Conservation (phyloP, 257 asterid species). For the Plantago elongata region DNA sequence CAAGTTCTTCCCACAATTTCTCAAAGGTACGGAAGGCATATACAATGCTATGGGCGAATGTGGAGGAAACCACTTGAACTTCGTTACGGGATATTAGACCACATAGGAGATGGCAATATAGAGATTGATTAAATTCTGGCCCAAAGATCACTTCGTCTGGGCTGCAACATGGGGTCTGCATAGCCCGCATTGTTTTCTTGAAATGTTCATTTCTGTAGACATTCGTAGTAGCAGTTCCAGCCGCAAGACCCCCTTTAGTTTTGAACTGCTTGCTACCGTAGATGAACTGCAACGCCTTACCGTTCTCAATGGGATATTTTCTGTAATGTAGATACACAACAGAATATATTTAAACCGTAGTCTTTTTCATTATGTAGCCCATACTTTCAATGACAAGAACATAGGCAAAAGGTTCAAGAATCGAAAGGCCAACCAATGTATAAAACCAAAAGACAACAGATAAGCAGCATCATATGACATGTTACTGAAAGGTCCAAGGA, state of each 20-base stretch:
- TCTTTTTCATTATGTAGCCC: no score
- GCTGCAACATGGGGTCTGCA: constrained; percentile 72
- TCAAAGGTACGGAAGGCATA: constrained; percentile 71
- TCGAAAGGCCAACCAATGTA: not conserved
- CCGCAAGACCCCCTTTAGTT: constrained; percentile 75
- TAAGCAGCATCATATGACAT: not conserved
- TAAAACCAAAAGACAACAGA: not conserved
- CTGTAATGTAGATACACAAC: constrained; percentile 29
- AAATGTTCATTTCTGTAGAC: constrained; percentile 48
- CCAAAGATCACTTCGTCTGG: constrained; percentile 87
- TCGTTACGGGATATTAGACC: constrained; percentile 60
- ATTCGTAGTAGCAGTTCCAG: constrained; percentile 85
- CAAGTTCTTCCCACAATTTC: constrained; percentile 58
- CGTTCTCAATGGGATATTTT: constrained; percentile 64
- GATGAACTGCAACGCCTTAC: constrained; percentile 75
- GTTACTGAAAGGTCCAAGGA: not conserved
- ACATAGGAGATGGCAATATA: constrained; percentile 76
- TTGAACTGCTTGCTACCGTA: constrained; percentile 73
- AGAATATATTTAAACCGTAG: not conserved
- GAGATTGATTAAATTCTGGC: constrained; percentile 62
- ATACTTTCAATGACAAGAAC: no score
- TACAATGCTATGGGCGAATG: constrained; percentile 79
- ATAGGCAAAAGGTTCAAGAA: not conserved
- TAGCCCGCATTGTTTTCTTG: constrained; percentile 65
- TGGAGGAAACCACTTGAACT: constrained; percentile 64